Conservation (phyloP, 305 asterid genomes). For the Fraxinus platypoda region DNA sequence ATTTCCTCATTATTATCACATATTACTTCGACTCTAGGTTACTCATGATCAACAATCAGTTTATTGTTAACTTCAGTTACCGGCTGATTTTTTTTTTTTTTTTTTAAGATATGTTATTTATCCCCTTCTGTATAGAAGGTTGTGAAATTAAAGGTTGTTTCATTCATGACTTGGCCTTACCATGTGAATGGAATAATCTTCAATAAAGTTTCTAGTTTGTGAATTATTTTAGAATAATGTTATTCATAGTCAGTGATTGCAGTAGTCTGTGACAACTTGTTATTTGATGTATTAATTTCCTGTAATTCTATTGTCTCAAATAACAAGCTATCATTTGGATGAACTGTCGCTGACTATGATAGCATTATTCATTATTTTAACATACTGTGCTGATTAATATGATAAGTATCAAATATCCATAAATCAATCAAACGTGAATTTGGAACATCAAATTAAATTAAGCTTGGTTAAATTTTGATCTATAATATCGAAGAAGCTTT, state of each 20-base stretch:
- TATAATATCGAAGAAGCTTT: neutral
- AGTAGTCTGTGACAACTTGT: neutral
- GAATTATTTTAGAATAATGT: neutral
- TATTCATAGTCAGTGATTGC: neutral
- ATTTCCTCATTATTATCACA: neutral
- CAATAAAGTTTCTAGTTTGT: neutral
- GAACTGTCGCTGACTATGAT: neutral
- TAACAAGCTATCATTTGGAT: too few relatives aligned
- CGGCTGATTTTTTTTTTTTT: neutral
- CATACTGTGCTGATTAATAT: neutral
- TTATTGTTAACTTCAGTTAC: neutral
- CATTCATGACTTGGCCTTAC: neutral
- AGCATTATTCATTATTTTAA: neutral
- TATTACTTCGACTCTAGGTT: neutral
- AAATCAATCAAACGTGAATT: neutral
- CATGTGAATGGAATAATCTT: neutral
- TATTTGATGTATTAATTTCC: neutral
- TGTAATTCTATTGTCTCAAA: too few relatives aligned
- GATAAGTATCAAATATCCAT: neutral
- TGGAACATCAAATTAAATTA: neutral
- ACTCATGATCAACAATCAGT: neutral
- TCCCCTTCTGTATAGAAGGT: neutral
- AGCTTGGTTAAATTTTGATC: neutral
- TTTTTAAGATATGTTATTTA: neutral
- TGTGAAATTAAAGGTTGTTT: neutral